Evolutionary conservation across 495 filamentous ascomycete species (phyloP), one percentile per base, ranked within the genome.

Genomic region (Diplogelasinospora grovesii): DNA sequence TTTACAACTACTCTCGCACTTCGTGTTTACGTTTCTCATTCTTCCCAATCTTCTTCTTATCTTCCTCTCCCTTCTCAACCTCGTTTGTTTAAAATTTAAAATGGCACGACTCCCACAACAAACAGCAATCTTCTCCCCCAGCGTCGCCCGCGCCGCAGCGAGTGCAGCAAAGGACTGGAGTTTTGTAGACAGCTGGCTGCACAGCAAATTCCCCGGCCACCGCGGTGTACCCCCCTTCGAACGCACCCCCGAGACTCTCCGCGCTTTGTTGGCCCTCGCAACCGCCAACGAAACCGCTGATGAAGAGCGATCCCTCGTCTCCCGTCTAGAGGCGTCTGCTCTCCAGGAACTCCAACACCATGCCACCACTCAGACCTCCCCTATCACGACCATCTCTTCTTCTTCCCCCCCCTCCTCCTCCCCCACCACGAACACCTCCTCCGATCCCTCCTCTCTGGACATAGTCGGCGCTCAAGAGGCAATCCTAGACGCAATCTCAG

Each of bases 141-240:
- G 79, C 5, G 68, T 82, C 36, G 81, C 82, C 20, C 74, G 79
- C 36, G 74, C 78, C 26, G 78, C 77, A 52, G 73, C 65, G 54
- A 75, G 56, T 49, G 77, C 65, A 8, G 82, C 85, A 33, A 85
- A 86, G 56, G 88, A 95, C 68, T 96, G 89, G 89, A 76, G 80
- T 39, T 86, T 83, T 53, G 71, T 94, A 52, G 85, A 93, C 66
- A 64, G 69, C 61, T 96, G 89, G 87, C 77, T 96, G 3, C 55
- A 61, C 20, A 68, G 72, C 33, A 81, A 85, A 48, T 89, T 82
- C 54, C 48, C 46, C 25, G 38, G 50, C 41, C n/a, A n/a, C n/a
- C 43, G 57, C 6, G 24, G 52, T 8, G 62, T 70, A 6, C 78
- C 83, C 1, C 50, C 68, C 4, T 92, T 94, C 60, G 89, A 96